Evolutionary conservation across 768 basidiomycete species (phyloP).

Genomic region (Podaxis rugospora): DNA sequence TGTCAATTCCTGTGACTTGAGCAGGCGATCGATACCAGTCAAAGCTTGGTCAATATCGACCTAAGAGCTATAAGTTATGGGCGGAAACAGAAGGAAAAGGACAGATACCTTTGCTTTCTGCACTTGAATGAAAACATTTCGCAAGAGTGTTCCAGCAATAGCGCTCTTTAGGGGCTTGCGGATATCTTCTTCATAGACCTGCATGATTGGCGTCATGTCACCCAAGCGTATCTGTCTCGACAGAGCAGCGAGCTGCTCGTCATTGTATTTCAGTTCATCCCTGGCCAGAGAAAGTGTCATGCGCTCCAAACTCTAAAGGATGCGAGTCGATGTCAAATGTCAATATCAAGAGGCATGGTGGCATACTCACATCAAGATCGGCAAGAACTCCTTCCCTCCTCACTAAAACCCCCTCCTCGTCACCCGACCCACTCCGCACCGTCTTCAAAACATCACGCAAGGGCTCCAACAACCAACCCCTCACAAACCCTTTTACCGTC

Average conservation of each 20-base stretch:
- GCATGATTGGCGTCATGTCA: conserved; percentile 81
- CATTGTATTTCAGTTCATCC: conserved; percentile 69
- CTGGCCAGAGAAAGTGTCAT: conserved; percentile 85
- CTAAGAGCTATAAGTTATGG: conserved; percentile 29
- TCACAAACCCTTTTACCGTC: conserved; percentile 69
- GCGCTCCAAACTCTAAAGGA: conserved; percentile 75
- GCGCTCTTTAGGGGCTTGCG: conserved; percentile 81
- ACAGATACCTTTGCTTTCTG: conserved; percentile 84
- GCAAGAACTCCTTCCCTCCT: conserved; percentile 78
- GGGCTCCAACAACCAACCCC: conserved; percentile 85
- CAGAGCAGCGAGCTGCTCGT: conserved; percentile 60
- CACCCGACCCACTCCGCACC: conserved; percentile 56
- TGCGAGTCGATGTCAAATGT: background rate
- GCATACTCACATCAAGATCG: conserved; percentile 66
- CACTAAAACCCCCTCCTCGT: conserved; percentile 68
- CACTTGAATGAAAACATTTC: conserved; percentile 86
- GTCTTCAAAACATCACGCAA: conserved; percentile 79
- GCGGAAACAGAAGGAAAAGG: background rate
- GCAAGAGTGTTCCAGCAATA: conserved; percentile 72
- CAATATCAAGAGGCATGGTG: background rate
- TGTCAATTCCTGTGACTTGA: conserved; percentile 91
- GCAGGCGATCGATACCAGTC: conserved; percentile 86
- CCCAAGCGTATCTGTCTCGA: conserved; percentile 67
- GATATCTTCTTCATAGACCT: conserved; percentile 91
- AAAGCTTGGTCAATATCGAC: conserved; percentile 91